Conservation (phyloP, 2,329 filamentous ascomycete genomes). For the Alternaria solani region DNA sequence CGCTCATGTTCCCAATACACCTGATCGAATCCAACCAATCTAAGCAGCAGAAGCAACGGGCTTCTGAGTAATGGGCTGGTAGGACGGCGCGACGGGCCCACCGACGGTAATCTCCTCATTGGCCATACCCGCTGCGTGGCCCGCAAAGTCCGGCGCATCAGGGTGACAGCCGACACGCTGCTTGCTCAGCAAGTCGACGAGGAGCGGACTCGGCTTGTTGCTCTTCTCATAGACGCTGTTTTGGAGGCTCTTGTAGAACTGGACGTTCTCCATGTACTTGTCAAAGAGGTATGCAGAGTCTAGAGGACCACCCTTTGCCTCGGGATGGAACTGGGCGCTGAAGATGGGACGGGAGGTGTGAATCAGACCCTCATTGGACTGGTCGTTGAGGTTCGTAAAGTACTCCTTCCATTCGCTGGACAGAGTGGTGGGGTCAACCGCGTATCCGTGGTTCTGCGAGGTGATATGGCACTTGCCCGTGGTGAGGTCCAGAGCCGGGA, state of each 20-base stretch:
- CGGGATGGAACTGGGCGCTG: slow-evolving; percentile 97
- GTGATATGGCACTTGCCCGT: slow-evolving; percentile 99
- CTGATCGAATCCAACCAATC: not conserved
- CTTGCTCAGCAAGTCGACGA: slow-evolving; percentile 91
- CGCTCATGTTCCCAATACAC: slow-evolving; percentile 4
- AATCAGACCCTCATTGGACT: slow-evolving; percentile 96
- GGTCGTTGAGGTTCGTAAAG: slow-evolving; percentile 98
- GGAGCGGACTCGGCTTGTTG: slow-evolving; percentile 84
- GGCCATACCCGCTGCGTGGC: slow-evolving; percentile 38
- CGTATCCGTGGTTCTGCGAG: slow-evolving; percentile 97
- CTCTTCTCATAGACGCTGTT: slow-evolving; percentile 76
- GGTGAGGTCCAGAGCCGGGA: slow-evolving; percentile 90
- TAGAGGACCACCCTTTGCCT: slow-evolving; percentile 95
- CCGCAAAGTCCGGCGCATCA: slow-evolving; percentile 45
- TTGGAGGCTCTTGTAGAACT: slow-evolving; percentile 86
- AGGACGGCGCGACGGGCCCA: slow-evolving; percentile 38
- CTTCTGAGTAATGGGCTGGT: slow-evolving; percentile 43
- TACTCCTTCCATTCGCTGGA: slow-evolving; percentile 93
- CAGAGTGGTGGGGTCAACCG: slow-evolving; percentile 84
- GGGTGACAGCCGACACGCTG: slow-evolving; percentile 86
- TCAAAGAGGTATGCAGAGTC: slow-evolving; percentile 97
- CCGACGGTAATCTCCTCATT: slow-evolving; percentile 41
- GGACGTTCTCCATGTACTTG: slow-evolving; percentile 90
- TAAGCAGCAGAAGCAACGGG: slow-evolving; percentile 45
- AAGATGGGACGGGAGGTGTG: slow-evolving; percentile 97